Percentiles rank a stretch among this genome's conserved stretches.
Conservation (phyloP, 805 yeast genomes). For the Ogataea neopini region DNA sequence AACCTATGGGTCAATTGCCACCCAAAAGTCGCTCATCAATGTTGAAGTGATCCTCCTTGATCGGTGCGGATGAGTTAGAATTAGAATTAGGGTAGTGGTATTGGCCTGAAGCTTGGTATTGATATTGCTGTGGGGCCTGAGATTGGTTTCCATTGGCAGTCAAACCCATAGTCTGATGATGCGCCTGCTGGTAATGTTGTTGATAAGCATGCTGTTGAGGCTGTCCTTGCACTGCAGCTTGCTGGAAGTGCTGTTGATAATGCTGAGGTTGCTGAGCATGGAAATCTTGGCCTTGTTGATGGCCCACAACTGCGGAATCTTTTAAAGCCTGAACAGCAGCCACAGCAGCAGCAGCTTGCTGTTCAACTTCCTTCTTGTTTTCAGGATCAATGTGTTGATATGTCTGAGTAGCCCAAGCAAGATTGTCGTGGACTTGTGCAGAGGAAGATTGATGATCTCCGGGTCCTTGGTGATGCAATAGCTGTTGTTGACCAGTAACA, state of each 20-base stretch:
- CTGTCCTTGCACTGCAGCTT: slow-evolving; percentile 10
- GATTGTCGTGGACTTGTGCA: slow-evolving; percentile 20
- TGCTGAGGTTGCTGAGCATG: slow-evolving; percentile 14
- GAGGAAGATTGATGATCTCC: slow-evolving; percentile 12
- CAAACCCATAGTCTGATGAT: slow-evolving; percentile 11
- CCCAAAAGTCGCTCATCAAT: slow-evolving; percentile 32
- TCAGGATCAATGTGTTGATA: slow-evolving; percentile 24
- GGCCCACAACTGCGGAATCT: slow-evolving; percentile 19
- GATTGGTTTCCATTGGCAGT: slow-evolving; percentile 4
- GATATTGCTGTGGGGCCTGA: slow-evolving; percentile 10
- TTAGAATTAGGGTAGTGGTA: slow-evolving; percentile 15
- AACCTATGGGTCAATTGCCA: slow-evolving; percentile 16
- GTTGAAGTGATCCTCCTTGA: slow-evolving; percentile 30
- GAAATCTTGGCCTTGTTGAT: slow-evolving; percentile 10
- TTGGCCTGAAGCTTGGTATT: slow-evolving; percentile 13
- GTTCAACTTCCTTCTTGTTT: slow-evolving; percentile 26
- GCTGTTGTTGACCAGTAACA: slow-evolving; percentile 13
- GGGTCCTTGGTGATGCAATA: slow-evolving; percentile 15
- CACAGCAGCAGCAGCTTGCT: slow-evolving; percentile 29
- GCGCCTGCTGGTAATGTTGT: slow-evolving; percentile 12
- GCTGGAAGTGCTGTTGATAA: slow-evolving; percentile 12
- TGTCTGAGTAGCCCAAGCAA: slow-evolving; percentile 25
- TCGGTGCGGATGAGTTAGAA: slow-evolving; percentile 6
- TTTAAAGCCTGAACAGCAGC: slow-evolving; percentile 31
- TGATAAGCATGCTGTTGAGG: slow-evolving; percentile 15